Evolutionary conservation across 306 rosid genomes (phyloP), one percentile per base, ranked within the genome.

Genomic region (Begonia masoniana): DNA sequence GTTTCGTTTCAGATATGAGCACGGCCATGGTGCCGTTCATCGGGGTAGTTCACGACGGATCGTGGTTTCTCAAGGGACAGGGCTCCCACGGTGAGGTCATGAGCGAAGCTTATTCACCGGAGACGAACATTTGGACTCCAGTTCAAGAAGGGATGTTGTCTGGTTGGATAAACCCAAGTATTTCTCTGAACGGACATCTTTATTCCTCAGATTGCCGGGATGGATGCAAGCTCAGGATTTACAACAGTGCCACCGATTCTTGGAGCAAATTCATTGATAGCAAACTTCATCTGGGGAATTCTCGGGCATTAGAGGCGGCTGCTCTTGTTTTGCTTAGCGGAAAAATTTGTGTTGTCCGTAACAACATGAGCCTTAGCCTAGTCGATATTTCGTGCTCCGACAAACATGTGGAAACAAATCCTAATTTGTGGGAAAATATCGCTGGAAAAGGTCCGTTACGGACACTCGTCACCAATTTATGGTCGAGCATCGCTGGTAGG

Each of bases 151-250:
- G 96, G 49, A 77, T 92, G 99, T 88, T 79, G 21, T 55, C 71
- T 31, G 96, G 95, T 31, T 92, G 99, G 99, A 86, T 96, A 15
- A 92, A 92, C 64, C 99, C 99, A 1, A 86, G 99, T 47, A 82
- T 83, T 61, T 92, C 99, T 1, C 67, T 92, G 65, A 76, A 83
- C 10, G 96, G 96, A 51, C 81, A 84, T 31, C 96, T 92, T 49
- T 92, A 74, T 43, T 96, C 93, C 49, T 76, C 84, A 59, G 99
- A 87, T 65, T 92, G 99, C 71, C 81, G 60, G 4, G 99, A 92
- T 39, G 99, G 99, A 17, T 92, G 99, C 75, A 86, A 87, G 87
- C 84, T 92, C 55, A 74, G 76, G 76, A 81, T 92, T 57, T 92
- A 92, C 58, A 95, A 92, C 47, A 55, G 65, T 26, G 75, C 73